Evolutionary conservation across 2,329 filamentous ascomycete genomes (phyloP).

Genomic region (Claviceps lovelessii): DNA sequence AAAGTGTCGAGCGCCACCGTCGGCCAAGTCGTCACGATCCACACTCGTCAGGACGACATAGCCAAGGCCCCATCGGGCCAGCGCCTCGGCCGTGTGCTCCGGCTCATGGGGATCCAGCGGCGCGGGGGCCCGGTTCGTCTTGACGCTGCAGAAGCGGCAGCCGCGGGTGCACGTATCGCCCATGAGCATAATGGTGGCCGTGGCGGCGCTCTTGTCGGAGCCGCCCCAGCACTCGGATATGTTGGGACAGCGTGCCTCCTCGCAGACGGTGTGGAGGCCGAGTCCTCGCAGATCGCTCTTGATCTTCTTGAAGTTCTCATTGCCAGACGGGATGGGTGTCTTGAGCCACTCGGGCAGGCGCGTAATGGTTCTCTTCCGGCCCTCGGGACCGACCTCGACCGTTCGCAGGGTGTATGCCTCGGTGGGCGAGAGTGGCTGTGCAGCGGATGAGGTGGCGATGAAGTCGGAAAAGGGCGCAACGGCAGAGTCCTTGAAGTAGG

Average conservation of each 20-base stretch:
- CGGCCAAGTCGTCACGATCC: conserved; percentile 79
- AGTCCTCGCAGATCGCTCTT: conserved; percentile 84
- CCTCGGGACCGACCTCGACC: conserved; percentile 48
- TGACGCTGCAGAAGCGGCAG: conserved; percentile 93
- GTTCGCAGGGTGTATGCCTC: conserved; percentile 49
- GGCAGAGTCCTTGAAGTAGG: conserved; percentile 46
- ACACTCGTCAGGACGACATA: conserved; percentile 93
- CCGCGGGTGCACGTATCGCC: conserved; percentile 94
- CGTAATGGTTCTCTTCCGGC: conserved; percentile 49
- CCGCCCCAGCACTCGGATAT: conserved; percentile 98
- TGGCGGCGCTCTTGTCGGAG: conserved; percentile 72
- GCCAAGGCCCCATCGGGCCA: conserved; percentile 82
- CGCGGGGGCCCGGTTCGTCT: conserved; percentile 61
- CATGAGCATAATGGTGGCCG: conserved; percentile 98
- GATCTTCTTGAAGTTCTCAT: conserved; percentile 79
- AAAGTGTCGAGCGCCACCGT: conserved; percentile 80
- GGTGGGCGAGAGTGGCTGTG: conserved; percentile 29
- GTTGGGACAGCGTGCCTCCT: conserved; percentile 94
- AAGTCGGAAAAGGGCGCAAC: conserved; percentile 47
- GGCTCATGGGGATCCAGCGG: conserved; percentile 92
- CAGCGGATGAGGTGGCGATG: conserved; percentile 26
- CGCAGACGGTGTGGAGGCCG: conserved; percentile 87
- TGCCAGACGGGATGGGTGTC: conserved; percentile 76
- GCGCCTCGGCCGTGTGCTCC: conserved; percentile 87
- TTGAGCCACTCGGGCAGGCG: conserved; percentile 89